Evolutionary conservation across 192 early-diverging fungal genomes (phyloP), one percentile per base, ranked within the genome.

Genomic region (Glomus cerebriforme): DNA sequence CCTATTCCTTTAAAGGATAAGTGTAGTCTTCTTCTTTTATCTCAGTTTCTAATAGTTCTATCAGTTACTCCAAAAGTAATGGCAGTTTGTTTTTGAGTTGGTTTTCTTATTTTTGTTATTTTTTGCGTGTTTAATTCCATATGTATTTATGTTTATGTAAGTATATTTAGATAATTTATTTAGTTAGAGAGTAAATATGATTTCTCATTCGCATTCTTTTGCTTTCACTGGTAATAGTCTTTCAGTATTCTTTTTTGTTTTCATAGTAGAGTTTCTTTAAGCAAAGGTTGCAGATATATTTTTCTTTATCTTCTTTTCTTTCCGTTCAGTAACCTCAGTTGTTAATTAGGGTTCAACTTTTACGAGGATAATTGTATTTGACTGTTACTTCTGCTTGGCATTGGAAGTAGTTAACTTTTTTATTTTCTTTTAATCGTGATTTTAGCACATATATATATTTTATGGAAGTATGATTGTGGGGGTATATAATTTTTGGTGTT

Each of bases 281-380:
- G 34, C 64, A 66, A 29, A 6, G 9, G 13, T 66, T 66, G 27
- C 64, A 66, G 26, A 66, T 27, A 29, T 66, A 66, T 15, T 66
- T 29, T 19, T 66, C 27, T 66, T 66, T 29, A n/a, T 66, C 26
- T 35, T 66, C 64, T 35, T 66, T 26, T 66, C 26, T 66, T 19
- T 29, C 64, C 2, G 64, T 66, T 66, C 64, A 66, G 24, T 66
- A 66, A 35, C 64, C 64, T 66, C 64, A 66, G 13, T 66, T 66
- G 24, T 66, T 66, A 4, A 24, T 66, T 29, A 32, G 27, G 13
- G 64, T 39, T 39, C 37, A 39, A 39, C 7, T 7, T 62, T 24
- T 62, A 10, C 7, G 29, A 63, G 62, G 29, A 63, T 39, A 39
- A 63, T 63, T 63, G 7, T 63, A 27, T 5, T 63, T 5, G 4